Base-by-base conservation (phyloP, 2,329 filamentous ascomycete genomes). In the Aaosphaeria pasadenensis region DNA sequence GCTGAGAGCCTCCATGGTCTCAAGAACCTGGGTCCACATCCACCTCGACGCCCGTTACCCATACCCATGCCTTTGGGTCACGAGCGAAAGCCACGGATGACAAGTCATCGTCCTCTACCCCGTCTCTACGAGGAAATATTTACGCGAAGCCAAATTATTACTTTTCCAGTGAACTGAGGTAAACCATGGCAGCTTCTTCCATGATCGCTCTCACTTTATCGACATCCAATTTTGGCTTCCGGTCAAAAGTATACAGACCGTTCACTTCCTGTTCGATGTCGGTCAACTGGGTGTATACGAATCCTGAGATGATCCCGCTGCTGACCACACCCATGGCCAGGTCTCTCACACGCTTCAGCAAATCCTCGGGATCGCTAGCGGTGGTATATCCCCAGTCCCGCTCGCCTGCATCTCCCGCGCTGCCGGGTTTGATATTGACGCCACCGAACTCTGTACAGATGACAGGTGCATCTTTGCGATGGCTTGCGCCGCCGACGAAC, bases 371-470 rank as follows among this genome's bases (percentile, higher is more conserved):
- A 57, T 86, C 80, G 0, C 66, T 76, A 0, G 84, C 85, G 0
- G 84, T 87, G 1, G 83, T 87, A 58, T 87, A 87, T 0, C 84
- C 85, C 85, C 85, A 87, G 28, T 40, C 11, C 7, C 39, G 11
- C 17, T 40, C 39, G 7, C 39, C 39, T 11, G 11, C 39, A 11
- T 63, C 62, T 2, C 59, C 41, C 47, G 84, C 80, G 5, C 77
- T 71, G 1, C 73, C 66, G 0, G 77, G 74, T 0, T 81, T 79
- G 56, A 87, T 85, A 57, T 86, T 87, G 39, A 87, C 81, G 4
- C 85, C 85, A 3, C 84, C 84, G 52, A 86, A 87, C 58, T 88
- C 85, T 2, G 81, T 83, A 63, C 83, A 86, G 52, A 87, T 78
- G 33, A 87, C 75, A 0, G 84, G 84, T 0, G 82, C 80, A 1